Evolutionary conservation across 164 flowering plant species (phyloP), one percentile per base, ranked within the genome.

Genomic region (Vitis amurensis): DNA sequence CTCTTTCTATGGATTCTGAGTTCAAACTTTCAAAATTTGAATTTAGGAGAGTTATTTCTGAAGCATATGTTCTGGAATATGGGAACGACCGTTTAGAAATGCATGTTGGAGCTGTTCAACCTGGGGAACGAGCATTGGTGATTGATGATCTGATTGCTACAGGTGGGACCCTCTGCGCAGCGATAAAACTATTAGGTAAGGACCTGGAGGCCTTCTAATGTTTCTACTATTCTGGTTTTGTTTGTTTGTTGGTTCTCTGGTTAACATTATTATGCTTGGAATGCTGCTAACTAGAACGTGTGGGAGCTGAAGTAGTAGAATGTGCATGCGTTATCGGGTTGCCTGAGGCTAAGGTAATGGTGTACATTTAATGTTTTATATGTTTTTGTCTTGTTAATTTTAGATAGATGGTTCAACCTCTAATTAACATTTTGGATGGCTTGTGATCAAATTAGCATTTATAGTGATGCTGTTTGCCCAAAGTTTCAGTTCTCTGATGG

Each of bases 61-160:
- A 94, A 79, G 74, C 68, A 8, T 94, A 94, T 78, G 92, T 70
- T 69, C 88, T 94, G 19, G 98, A 92, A 77, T 94, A 94, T 80
- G 98, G 98, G 58, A 85, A 76, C 2, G 98, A 94, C 74, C 82
- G 97, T 68, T 65, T 94, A 52, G 94, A 92, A 75, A 92, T 94
- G 94, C 97, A 92, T 76, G 86, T 92, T 61, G 97, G 86, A 49
- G 98, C 97, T 53, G 91, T 94, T 64, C 76, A 85, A 72, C 80
- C 88, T 3, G 93, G 94, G 50, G 98, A 94, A 55, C 86, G 90
- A 8, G 91, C 87, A 52, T n/a, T 94, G 66, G 77, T 94, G 16
- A 86, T 94, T 71, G 98, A 94, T 84, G 98, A 94, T 82, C 72
- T 94, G 75, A 90, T 94, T 13, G 98, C 98, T 31, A 94, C 98